A percentile compares a stretch with the other conserved stretches of the same genome.
Evolutionary conservation across 2,329 filamentous ascomycete genomes (phyloP).

Genomic region (Calonectria crousiana): DNA sequence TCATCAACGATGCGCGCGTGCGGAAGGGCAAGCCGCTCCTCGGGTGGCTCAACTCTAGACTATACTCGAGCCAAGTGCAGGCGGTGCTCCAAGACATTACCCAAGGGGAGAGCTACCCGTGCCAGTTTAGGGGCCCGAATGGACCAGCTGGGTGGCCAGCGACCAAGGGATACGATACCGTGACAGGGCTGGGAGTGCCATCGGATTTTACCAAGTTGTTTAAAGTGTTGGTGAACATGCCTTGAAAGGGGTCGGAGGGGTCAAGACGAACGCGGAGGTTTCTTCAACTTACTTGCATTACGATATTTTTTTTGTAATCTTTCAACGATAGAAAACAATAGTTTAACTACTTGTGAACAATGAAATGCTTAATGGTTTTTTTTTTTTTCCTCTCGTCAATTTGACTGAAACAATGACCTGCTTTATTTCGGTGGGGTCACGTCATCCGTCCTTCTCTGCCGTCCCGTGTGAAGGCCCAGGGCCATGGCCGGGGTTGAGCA

Average conservation of each 20-base stretch:
- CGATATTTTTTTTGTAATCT: neutral
- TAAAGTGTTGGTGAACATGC: constrained; percentile 46
- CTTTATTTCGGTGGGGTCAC: constrained; percentile 3
- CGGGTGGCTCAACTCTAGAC: constrained; percentile 65
- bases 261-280: neutral
- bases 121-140: constrained; percentile 48
- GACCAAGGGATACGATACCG: constrained; percentile 59
- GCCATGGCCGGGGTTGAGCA: neutral
- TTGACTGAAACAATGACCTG: neutral
- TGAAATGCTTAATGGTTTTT: neutral
- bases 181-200: constrained; percentile 64
- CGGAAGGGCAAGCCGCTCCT: constrained; percentile 60
- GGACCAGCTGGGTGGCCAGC: constrained; percentile 59
- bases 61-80: constrained; percentile 57
- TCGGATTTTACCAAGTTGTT: constrained; percentile 55
- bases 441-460: neutral
- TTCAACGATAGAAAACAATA: neutral
- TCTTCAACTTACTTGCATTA: neutral
- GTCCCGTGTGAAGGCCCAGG: neutral
- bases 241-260: constrained; percentile 15
- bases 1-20: constrained; percentile 67
- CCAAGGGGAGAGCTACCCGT: constrained; percentile 55
- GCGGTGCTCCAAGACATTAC: constrained; percentile 56
- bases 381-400: neutral
- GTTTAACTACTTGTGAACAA: neutral